Conservation (phyloP, 2,329 filamentous ascomycete genomes). For the Curvularia hawaiiensis region DNA sequence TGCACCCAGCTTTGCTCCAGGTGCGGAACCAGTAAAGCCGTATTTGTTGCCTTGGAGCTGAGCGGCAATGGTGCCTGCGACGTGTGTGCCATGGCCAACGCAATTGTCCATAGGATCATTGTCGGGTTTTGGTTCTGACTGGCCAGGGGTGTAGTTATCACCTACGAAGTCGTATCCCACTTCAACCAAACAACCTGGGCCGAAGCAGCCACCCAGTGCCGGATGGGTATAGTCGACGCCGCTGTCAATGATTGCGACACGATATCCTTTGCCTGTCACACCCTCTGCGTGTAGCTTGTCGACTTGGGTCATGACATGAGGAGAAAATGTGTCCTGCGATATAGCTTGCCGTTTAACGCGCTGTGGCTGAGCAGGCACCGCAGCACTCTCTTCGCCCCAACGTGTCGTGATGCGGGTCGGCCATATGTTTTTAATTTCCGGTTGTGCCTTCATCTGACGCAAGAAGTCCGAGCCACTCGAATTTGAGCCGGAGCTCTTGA, state of each 20-base stretch:
- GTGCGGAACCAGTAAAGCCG: constrained; percentile 28
- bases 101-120: constrained; percentile 58
- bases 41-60: constrained; percentile 51
- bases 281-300: constrained; percentile 50
- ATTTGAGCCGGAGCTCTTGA: constrained; percentile 12
- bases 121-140: constrained; percentile 52
- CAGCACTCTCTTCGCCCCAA: neutral
- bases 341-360: constrained; percentile 17
- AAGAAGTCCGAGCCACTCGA: constrained; percentile 6
- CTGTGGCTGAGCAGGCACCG: neutral
- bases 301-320: constrained; percentile 43
- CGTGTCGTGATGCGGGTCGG: constrained; percentile 17
- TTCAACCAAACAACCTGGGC: constrained; percentile 61
- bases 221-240: constrained; percentile 65
- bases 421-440: constrained; percentile 18
- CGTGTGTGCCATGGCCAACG: constrained; percentile 61
- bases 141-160: constrained; percentile 49
- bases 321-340: constrained; percentile 19
- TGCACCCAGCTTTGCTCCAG: constrained; percentile 23
- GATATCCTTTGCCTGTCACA: constrained; percentile 54
- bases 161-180: constrained; percentile 65
- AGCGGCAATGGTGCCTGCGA: constrained; percentile 65
- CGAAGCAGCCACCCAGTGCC: constrained; percentile 68
- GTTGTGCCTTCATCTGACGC: neutral
- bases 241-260: constrained; percentile 52